Conservation (phyloP, 2,329 filamentous ascomycete species). For the Aspergillus pseudoglaucus region DNA sequence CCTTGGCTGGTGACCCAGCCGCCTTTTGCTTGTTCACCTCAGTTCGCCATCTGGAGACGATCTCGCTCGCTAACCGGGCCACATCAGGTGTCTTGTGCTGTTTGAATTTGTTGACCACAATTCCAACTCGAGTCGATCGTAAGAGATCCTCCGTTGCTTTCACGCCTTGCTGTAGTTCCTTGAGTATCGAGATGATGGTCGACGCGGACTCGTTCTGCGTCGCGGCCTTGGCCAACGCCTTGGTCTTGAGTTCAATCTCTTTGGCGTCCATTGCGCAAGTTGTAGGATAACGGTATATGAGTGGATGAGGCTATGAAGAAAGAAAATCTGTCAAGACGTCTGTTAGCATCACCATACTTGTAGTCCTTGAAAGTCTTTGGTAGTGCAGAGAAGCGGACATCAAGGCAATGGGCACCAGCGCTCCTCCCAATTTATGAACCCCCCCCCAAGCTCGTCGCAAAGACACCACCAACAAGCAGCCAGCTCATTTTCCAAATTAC, state of each 20-base stretch:
- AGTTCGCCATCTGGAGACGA: constrained; percentile 63
- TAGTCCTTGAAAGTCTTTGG: background rate
- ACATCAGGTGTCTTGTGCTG: constrained; percentile 69
- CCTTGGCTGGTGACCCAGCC: constrained; percentile 30
- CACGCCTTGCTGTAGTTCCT: constrained; percentile 71
- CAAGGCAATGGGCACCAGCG: background rate
- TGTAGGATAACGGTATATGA: background rate
- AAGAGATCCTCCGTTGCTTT: constrained; percentile 83
- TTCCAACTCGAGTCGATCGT: constrained; percentile 83
- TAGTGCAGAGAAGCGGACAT: background rate
- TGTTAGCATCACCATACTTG: background rate
- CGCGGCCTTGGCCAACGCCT: constrained; percentile 73
- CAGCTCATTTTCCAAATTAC: too few species aligned
- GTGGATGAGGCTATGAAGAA: background rate
- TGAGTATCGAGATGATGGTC: constrained; percentile 67
- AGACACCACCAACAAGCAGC: background rate
- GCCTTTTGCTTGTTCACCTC: constrained; percentile 46
- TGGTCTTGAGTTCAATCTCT: constrained; percentile 70
- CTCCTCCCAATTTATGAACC: background rate
- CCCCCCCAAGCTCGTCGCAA: background rate
- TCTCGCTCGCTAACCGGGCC: constrained; percentile 66
- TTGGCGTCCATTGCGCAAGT: constrained; percentile 62
- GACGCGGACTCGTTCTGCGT: constrained; percentile 66
- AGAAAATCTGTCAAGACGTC: background rate
- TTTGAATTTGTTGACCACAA: constrained; percentile 81